Conservation (phyloP, 306 rosid species). For the Pueraria montana region DNA sequence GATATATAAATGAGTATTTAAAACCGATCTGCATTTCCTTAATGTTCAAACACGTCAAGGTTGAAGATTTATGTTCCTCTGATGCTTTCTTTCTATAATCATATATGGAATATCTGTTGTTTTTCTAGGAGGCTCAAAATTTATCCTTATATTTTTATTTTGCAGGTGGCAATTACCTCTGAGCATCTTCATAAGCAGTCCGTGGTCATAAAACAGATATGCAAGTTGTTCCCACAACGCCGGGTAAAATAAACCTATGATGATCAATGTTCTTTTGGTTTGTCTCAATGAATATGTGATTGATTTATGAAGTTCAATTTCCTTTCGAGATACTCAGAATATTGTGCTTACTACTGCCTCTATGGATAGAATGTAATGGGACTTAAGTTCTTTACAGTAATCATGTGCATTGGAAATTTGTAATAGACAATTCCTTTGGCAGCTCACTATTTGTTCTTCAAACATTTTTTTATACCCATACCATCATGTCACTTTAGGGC, state of each 20-base stretch:
- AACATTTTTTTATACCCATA: background rate
- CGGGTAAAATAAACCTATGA: conserved; percentile 62
- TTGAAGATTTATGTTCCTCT: conserved; percentile 25
- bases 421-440: conserved; percentile 3
- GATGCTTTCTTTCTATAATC: conserved; percentile 26
- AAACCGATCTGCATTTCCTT: conserved; percentile 23
- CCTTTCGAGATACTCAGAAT: conserved; percentile 17
- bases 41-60: conserved; percentile 26
- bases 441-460: background rate
- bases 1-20: conserved; percentile 12
- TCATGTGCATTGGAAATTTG: conserved; percentile 2
- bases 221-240: conserved; percentile 93
- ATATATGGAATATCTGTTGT: conserved; percentile 26
- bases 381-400: conserved; percentile 2
- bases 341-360: conserved; percentile 13
- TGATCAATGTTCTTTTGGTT: conserved; percentile 21
- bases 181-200: conserved; percentile 95
- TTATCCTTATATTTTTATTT: conserved; percentile 43
- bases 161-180: conserved; percentile 94
- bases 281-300: conserved; percentile 30
- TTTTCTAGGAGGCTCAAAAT: conserved; percentile 26
- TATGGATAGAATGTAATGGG: conserved; percentile 2
- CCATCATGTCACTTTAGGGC: background rate
- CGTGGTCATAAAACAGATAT: conserved; percentile 88
- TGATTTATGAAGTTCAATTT: conserved; percentile 18